phyloP scores from a whole-genome alignment of 352 stramenopile genomes.

The Aphanomyces invadans region DNA sequence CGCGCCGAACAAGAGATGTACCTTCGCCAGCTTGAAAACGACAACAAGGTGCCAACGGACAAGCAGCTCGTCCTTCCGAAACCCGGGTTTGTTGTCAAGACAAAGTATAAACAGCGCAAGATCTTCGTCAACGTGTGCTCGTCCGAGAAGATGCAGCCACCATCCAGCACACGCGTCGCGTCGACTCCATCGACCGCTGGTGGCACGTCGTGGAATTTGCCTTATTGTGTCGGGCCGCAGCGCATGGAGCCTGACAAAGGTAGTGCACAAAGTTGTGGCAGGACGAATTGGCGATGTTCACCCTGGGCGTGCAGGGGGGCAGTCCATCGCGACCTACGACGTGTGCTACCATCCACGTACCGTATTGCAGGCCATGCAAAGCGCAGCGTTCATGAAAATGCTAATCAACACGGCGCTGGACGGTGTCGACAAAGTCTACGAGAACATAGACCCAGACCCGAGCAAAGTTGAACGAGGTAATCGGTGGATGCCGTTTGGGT shows the following conservation, averaged over 20 bases:
- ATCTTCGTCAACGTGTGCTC: slow-evolving; percentile 93
- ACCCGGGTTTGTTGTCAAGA: slow-evolving; percentile 90
- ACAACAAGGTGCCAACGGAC: slow-evolving; percentile 81
- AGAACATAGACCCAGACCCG: slow-evolving; percentile 30
- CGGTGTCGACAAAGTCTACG: slow-evolving; percentile 55
- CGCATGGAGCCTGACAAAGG: slow-evolving; percentile 85
- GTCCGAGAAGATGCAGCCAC: slow-evolving; percentile 72
- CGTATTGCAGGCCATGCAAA: slow-evolving; percentile 48
- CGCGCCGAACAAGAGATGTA: slow-evolving; percentile 87
- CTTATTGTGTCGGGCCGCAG: slow-evolving; percentile 85
- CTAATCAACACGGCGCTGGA: slow-evolving; percentile 84
- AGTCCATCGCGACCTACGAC: slow-evolving; percentile 76
- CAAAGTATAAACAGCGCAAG: slow-evolving; percentile 47
- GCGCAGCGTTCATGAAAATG: slow-evolving; percentile 74
- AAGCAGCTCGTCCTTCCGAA: slow-evolving; percentile 81
- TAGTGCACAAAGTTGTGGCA: no score
- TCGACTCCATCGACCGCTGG: slow-evolving; percentile 25
- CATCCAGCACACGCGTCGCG: slow-evolving; percentile 43
- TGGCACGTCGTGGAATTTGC: slow-evolving; percentile 80
- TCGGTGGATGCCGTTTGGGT: slow-evolving; percentile 1
- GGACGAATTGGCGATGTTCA: no score
- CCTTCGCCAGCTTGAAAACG: slow-evolving; percentile 78
- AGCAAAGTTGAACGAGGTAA: slow-evolving; percentile 31
- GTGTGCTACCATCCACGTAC: slow-evolving; percentile 88
- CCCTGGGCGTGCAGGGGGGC: slow-evolving; percentile 28